A percentile compares a stretch with the other conserved stretches of the same genome.
These are phyloP conservation scores for Tetrapisispora iriomotensis DNA, from an alignment of 805 yeast species.

Conservation along the genomic window DNA sequence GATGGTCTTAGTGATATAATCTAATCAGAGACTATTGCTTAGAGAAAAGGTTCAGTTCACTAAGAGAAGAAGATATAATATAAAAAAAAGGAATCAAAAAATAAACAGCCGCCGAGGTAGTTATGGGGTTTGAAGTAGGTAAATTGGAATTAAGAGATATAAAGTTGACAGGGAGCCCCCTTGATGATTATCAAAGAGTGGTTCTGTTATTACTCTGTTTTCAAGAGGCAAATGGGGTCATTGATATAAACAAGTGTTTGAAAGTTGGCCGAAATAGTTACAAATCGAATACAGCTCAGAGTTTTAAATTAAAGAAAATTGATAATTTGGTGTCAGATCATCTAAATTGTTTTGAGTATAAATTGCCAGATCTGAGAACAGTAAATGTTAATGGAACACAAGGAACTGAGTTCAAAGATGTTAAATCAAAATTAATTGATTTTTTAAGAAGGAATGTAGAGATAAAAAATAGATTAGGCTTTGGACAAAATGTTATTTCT, in stretches of 20 bases:
- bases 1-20: too few relatives aligned
- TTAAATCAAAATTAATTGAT: not conserved
- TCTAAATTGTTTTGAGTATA: constrained; percentile 21
- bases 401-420: not conserved
- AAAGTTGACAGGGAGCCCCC: constrained; percentile 15
- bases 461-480: not conserved
- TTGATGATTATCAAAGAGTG: constrained; percentile 28
- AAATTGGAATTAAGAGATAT: constrained; percentile 11
- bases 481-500: not conserved
- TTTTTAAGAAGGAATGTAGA: constrained; percentile 1
- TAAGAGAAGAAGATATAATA: too few relatives aligned
- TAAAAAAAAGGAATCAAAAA: too few relatives aligned
- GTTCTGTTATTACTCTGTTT: constrained; percentile 9
- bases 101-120: not conserved
- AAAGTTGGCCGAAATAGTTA: constrained; percentile 11
- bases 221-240: not conserved
- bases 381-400: too few relatives aligned
- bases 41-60: too few relatives aligned
- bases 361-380: constrained; percentile 5
- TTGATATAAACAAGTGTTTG: constrained; percentile 2
- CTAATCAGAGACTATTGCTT: too few relatives aligned
- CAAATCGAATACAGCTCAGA: constrained; percentile 17
- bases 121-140: constrained; percentile 7
- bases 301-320: constrained; percentile 3
- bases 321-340: not conserved